A percentile compares a stretch with the other conserved stretches of the same genome.
phyloP scores from a whole-genome alignment of 495 filamentous ascomycete species.

The Neurospora hispaniola region DNA sequence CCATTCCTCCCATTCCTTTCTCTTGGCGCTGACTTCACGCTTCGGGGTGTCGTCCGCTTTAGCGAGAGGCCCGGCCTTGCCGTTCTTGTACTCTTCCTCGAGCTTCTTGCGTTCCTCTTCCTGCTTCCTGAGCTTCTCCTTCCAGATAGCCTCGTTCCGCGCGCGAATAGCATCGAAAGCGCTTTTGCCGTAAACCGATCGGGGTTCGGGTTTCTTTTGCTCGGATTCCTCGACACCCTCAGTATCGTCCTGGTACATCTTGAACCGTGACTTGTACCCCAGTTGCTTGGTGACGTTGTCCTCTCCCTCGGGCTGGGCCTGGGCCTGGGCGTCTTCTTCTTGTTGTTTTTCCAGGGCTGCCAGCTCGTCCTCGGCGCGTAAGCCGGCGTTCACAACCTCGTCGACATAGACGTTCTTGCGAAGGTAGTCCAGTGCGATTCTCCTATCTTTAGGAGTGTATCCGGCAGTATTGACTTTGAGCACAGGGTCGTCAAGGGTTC shows the following conservation, averaged over 20 bases:
- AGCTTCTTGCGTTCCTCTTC: constrained; percentile 39
- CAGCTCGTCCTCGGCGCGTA: constrained; percentile 47
- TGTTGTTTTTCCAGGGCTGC: constrained; percentile 51
- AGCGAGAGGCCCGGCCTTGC: constrained; percentile 35
- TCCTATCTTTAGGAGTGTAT: constrained; percentile 23
- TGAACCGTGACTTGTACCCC: constrained; percentile 18
- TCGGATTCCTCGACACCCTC: not conserved
- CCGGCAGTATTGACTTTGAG: constrained; percentile 19
- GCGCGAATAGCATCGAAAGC: constrained; percentile 40
- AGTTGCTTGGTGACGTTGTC: constrained; percentile 14
- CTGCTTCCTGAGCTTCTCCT: constrained; percentile 36
- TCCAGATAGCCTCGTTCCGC: constrained; percentile 28
- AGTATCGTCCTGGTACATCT: constrained; percentile 17
- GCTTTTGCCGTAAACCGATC: constrained; percentile 33
- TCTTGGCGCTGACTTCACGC: constrained; percentile 23
- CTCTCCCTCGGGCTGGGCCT: constrained; percentile 12
- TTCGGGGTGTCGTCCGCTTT: constrained; percentile 21
- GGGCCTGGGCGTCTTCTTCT: constrained; percentile 17
- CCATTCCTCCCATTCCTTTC: constrained; percentile 25
- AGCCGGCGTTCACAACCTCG: constrained; percentile 51
- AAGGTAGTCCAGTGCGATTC: constrained; percentile 55
- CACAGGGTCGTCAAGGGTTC: constrained; percentile 54
- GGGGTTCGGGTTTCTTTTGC: constrained; percentile 2
- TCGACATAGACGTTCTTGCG: constrained; percentile 60
- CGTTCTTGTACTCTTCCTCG: constrained; percentile 42